Conservation (phyloP, 805 yeast genomes). For the Lipomyces lipofer region DNA sequence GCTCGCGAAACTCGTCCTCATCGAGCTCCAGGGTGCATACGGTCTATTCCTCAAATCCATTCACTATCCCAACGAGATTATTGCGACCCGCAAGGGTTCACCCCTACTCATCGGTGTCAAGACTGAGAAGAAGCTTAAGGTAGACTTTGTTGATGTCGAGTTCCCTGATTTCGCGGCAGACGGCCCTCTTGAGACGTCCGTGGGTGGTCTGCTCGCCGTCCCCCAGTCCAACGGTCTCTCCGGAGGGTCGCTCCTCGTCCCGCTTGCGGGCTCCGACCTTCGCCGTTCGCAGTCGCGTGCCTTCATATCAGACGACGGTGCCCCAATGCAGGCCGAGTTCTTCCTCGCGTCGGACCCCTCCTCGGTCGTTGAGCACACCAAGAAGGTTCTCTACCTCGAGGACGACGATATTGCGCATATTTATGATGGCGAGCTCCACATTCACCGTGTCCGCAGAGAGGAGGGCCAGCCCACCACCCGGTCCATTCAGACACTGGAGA, state of each 20-base stretch:
- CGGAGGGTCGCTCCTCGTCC: slow-evolving; percentile 34
- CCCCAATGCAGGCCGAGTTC: slow-evolving; percentile 92
- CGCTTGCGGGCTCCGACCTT: slow-evolving; percentile 61
- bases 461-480: slow-evolving; percentile 80
- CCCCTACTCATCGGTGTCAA: slow-evolving; percentile 97
- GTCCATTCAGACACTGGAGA: slow-evolving; percentile 92
- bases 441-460: slow-evolving; percentile 89
- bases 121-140: slow-evolving; percentile 91
- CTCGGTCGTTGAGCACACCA: slow-evolving; percentile 94
- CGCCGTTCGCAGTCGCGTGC: slow-evolving; percentile 96
- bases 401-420: slow-evolving; percentile 99
- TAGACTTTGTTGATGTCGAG: slow-evolving; percentile 97
- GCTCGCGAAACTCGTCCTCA: slow-evolving; percentile 85
- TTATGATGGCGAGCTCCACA: slow-evolving; percentile 96
- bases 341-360: slow-evolving; percentile 97
- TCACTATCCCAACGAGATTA: slow-evolving; percentile 92
- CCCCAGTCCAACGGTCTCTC: slow-evolving; percentile 28
- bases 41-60: slow-evolving; percentile 90
- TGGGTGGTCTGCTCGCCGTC: slow-evolving; percentile 3
- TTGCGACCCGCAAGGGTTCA: slow-evolving; percentile 97
- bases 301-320: slow-evolving; percentile 88
- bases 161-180: slow-evolving; percentile 59
- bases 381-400: slow-evolving; percentile 91
- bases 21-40: slow-evolving; percentile 95
- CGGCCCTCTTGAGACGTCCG: slow-evolving; percentile 1